Evolutionary conservation across 345 rosid species (phyloP), one percentile per base, ranked within the genome.

Genomic region (Hibiscus mutabilis): DNA sequence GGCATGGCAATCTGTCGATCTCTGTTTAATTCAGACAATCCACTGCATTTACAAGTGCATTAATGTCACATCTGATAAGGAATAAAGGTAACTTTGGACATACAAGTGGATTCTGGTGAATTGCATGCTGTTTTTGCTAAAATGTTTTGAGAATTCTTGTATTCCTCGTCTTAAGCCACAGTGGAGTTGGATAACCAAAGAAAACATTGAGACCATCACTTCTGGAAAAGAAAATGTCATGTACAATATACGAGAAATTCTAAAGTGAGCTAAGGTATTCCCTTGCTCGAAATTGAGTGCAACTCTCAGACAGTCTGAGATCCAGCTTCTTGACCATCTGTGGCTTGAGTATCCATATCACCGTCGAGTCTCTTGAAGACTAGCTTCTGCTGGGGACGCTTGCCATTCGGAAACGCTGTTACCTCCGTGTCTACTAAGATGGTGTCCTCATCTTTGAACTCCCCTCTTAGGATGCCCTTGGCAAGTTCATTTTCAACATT

Each of bases 401-500:
- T 92, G 16, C 96, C 97, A 42, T 87, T 88, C 40, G 91, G 74
- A 69, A 86, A 84, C 0, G 94, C 89, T 18, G 84, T 81, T 7
- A 88, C 84, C 77, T 91, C 96, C 0, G 98, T 89, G 79, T 92
- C 99, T 15, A 91, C 73, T 60, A 79, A 27, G 11, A 96, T 46
- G 0, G 76, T 66, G 63, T 96, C 98, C 66, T 92, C 98, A 12
- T 92, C 99, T 80, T 84, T 92, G 73, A 88, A 88, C 60, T 92
- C 96, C 9, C 98, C 96, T 77, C 96, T 86, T 72, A 96, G 76
- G 71, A 96, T 96, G 47, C 99, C 98, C 81, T 88, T 96, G 10
- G 99, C 99, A 2, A 92, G 91, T 75, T 96, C 97, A 58, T 96
- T 96, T 79, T 92, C 99, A 5, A 92, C 86, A 60, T 96, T 78